Base-by-base conservation (phyloP, 2,329 filamentous ascomycete species). In the Diaporthe sp. region DNA sequence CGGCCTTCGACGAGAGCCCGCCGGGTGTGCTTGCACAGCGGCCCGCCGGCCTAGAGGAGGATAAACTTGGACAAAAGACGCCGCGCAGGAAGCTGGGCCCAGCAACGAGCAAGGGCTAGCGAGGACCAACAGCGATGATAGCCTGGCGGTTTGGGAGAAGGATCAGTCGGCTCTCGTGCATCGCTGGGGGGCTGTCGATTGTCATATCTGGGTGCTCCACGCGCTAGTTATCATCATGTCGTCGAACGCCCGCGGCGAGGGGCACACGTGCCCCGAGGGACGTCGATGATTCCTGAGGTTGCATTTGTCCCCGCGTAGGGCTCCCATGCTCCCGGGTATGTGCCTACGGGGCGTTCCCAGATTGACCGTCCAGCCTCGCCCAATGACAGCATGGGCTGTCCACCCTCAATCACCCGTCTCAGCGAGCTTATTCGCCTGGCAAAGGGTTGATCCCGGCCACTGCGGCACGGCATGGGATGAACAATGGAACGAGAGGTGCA, bases 241-340 rank as follows among this genome's bases (percentile, higher is more conserved):
- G 65, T 69, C 49, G 65, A 55, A 39, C 22, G 19, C n/a, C 15
- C 51, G n/a, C 15, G 34, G 34, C 49, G 49, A 69, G 65, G 34
- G n/a, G 39, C 19, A 73, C 71, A 73, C 71, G 71, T 73, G 71
- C 71, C 59, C 28, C 37, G 49, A 31, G 25, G 28, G n/a, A 61
- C 55, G 49, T 62, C 58, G 42, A 31, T 68, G 71, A 73, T 73
- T 73, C 71, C 59, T 55, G 59, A 73, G 46, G 71, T 68, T 73
- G 37, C 71, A 73, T 73, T 19, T 51, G 10, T 39, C 37, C 55
- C 71, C 42, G 39, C 34, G 46, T 55, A 42, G 46, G 53, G 46
- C 57, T 53, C 44, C 71, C 71, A 68, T 61, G 53, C 59, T 39
- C 13, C 37, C 59, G 71, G 71, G 57, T 55, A 42, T 31, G 71